phyloP scores from a whole-genome alignment of 2,329 filamentous ascomycete genomes.

The Bimuria novae-zelandiae region DNA sequence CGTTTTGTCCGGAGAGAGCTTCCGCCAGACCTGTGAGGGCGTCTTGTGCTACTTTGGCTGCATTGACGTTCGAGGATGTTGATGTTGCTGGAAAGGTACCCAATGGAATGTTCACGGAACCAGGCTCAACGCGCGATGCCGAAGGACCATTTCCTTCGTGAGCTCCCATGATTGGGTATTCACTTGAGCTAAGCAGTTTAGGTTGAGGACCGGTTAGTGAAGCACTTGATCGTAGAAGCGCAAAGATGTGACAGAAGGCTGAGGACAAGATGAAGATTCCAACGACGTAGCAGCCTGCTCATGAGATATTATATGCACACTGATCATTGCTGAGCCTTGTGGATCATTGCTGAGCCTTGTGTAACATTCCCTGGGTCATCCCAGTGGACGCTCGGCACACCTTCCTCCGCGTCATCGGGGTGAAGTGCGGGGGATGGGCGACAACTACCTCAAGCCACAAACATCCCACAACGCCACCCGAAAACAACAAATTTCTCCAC shows the following conservation, averaged over 20 bases:
- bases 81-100: constrained; percentile 49
- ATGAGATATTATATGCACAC: neutral
- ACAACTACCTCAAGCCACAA: neutral
- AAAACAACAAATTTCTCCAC: neutral
- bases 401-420: constrained; percentile 8
- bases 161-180: constrained; percentile 24
- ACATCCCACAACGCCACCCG: constrained; percentile 10
- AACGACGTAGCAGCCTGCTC: too few species aligned
- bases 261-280: neutral
- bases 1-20: constrained; percentile 45
- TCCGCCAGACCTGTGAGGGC: constrained; percentile 51
- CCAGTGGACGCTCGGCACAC: neutral
- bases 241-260: neutral
- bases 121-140: constrained; percentile 53
- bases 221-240: neutral
- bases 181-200: neutral
- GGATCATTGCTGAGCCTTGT: constrained; percentile 3
- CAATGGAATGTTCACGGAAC: constrained; percentile 59
- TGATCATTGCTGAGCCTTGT: constrained; percentile 2
- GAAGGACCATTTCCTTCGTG: constrained; percentile 40
- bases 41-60: constrained; percentile 45
- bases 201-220: neutral
- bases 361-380: constrained; percentile 3
- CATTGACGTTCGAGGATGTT: constrained; percentile 38
- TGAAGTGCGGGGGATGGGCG: constrained; percentile 10